Percentiles rank a stretch among this genome's conserved stretches.
Evolutionary conservation across 2,329 filamentous ascomycete species (phyloP).

Genomic region (Verticillium zaregamsianum): DNA sequence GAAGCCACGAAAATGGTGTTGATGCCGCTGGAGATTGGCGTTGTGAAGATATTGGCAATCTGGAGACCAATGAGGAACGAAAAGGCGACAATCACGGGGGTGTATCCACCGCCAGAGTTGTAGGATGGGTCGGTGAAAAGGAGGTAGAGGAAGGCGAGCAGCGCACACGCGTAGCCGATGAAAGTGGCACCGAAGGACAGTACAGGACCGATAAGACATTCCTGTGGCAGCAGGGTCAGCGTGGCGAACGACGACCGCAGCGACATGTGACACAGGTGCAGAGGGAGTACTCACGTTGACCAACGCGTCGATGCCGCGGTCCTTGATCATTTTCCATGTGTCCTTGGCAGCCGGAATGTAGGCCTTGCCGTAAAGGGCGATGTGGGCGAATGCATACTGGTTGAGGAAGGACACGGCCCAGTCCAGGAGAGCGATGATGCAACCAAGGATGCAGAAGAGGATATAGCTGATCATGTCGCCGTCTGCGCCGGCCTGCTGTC

Average conservation of each 20-base stretch:
- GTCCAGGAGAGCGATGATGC: conserved; percentile 71
- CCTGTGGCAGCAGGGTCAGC: conserved; percentile 27
- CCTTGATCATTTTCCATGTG: conserved; percentile 87
- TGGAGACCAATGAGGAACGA: conserved; percentile 87
- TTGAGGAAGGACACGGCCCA: conserved; percentile 90
- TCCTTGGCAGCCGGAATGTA: conserved; percentile 86
- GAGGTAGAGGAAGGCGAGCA: conserved; percentile 85
- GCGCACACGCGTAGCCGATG: conserved; percentile 75
- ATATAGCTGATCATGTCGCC: conserved; percentile 66
- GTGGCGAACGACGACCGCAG: neutral
- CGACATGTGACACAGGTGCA: neutral
- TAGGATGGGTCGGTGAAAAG: conserved; percentile 76
- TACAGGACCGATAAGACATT: conserved; percentile 75
- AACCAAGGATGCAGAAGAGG: conserved; percentile 71
- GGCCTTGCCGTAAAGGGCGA: conserved; percentile 85
- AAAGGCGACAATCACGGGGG: conserved; percentile 76
- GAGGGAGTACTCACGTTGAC: conserved; percentile 53
- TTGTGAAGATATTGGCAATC: conserved; percentile 85
- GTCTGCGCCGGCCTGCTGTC: conserved; percentile 53
- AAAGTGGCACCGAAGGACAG: conserved; percentile 76
- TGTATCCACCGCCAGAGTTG: conserved; percentile 65
- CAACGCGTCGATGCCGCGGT: conserved; percentile 85
- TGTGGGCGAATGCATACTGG: conserved; percentile 87
- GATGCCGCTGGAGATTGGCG: conserved; percentile 81
- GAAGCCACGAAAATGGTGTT: conserved; percentile 86